Conservation (phyloP, 306 rosid species). For the Prinsepia uniflora region DNA sequence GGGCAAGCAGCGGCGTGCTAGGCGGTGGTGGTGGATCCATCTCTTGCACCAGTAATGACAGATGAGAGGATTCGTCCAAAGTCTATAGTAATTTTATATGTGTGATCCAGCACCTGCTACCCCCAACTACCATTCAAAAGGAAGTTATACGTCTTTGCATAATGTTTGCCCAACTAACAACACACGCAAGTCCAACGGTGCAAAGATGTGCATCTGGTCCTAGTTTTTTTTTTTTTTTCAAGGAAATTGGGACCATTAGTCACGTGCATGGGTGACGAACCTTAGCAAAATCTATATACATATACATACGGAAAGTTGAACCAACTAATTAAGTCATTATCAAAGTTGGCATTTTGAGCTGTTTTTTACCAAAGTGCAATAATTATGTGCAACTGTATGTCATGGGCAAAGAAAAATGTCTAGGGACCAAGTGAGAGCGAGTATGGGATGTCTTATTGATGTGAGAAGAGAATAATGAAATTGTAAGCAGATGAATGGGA, state of each 20-base stretch:
- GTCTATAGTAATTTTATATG: conserved; percentile 11
- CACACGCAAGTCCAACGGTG: not conserved
- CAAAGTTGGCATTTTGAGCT: not conserved
- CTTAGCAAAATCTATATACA: too few species aligned
- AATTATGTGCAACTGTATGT: not conserved
- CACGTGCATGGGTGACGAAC: too few species aligned
- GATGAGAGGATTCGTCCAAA: not conserved
- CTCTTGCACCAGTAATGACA: not conserved
- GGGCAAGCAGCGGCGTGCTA: conserved; percentile 45
- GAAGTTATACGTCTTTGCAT: conserved; percentile 8
- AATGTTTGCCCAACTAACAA: conserved; percentile 39
- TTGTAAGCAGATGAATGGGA: not conserved
- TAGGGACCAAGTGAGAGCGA: not conserved
- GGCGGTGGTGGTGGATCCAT: conserved; percentile 54
- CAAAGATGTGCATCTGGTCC: not conserved
- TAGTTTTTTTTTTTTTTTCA: not conserved
- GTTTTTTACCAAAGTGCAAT: not conserved
- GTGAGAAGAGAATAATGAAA: not conserved
- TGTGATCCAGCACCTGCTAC: conserved; percentile 18
- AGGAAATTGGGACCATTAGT: not conserved
- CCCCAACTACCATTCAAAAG: conserved; percentile 68
- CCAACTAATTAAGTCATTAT: too few species aligned
- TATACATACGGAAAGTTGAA: too few species aligned
- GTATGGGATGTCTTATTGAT: not conserved
- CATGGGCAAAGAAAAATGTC: not conserved